A percentile compares a stretch with the other conserved stretches of the same genome.
Conservation (phyloP, 495 filamentous ascomycete genomes). For the Neurospora sp. region DNA sequence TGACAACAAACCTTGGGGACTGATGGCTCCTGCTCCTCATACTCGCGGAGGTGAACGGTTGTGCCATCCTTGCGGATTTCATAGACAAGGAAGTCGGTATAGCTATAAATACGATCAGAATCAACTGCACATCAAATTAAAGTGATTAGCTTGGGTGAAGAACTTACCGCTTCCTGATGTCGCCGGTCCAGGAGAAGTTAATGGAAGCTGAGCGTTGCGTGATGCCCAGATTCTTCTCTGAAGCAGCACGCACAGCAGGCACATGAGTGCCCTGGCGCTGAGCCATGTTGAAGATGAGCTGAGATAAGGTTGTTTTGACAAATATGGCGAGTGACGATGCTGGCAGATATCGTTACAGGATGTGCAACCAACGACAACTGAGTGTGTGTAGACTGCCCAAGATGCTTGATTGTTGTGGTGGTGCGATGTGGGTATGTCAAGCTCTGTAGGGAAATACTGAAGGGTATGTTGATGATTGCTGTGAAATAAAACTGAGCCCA, state of each 20-base stretch:
- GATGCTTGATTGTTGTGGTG: not conserved
- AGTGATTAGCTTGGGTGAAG: not conserved
- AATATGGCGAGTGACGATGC: not conserved
- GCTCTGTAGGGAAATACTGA: not conserved
- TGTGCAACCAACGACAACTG: not conserved
- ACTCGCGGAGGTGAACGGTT: constrained; percentile 63
- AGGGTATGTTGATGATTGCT: not conserved
- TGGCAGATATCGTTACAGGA: not conserved
- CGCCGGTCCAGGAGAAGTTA: constrained; percentile 25
- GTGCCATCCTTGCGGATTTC: constrained; percentile 73
- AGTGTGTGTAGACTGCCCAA: not conserved
- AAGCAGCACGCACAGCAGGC: constrained; percentile 22
- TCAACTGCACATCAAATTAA: not conserved
- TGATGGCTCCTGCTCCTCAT: constrained; percentile 31
- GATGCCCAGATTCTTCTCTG: constrained; percentile 28
- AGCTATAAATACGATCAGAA: constrained; percentile 38
- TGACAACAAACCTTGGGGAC: constrained; percentile 24
- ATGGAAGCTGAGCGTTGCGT: constrained; percentile 22
- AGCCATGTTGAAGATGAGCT: constrained; percentile 9
- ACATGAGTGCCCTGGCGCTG: constrained; percentile 20
- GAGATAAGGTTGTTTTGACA: not conserved
- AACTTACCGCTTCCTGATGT: constrained; percentile 29
- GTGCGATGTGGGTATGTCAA: not conserved
- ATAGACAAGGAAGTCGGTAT: constrained; percentile 92
- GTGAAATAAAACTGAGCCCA: not conserved